phyloP scores from a whole-genome alignment of 2,329 filamentous ascomycete genomes.

The Raffaelea arxii region DNA sequence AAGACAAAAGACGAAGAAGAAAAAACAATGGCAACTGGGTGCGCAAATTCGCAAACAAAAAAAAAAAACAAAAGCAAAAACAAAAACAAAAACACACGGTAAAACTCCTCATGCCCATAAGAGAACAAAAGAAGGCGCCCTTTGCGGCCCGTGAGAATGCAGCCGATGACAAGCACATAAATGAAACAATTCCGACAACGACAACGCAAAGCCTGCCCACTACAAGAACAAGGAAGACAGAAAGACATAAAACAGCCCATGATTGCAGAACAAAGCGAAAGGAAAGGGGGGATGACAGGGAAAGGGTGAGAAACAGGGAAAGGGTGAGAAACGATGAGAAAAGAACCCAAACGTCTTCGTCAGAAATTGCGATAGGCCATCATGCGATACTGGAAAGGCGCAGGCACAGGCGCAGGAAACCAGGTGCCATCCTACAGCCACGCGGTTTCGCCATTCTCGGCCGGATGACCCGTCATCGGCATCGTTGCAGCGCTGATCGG shows the following conservation, averaged over 20 bases:
- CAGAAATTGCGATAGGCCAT: too few species aligned
- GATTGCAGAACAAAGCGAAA: background rate
- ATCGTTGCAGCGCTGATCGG: too few species aligned
- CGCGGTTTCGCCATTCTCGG: conserved; percentile 18
- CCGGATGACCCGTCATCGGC: conserved; percentile 10
- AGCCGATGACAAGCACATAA: conserved; percentile 9
- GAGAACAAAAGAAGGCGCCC: background rate
- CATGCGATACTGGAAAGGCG: too few species aligned
- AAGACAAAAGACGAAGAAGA: background rate
- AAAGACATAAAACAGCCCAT: background rate
- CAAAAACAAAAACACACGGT: background rate
- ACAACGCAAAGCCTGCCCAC: too few species aligned
- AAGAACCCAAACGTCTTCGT: too few species aligned
- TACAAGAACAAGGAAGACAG: background rate
- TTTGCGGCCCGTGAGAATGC: background rate
- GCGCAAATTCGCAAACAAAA: too few species aligned
- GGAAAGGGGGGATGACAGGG: background rate
- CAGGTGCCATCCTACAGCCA: conserved; percentile 15
- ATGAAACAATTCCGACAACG: conserved; percentile 5
- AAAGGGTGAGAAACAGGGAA: too few species aligned
- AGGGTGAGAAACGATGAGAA: too few species aligned
- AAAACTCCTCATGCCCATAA: background rate
- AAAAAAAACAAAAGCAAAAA: background rate
- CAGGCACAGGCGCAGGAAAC: conserved; percentile 3
- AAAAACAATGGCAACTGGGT: too few species aligned